Evolutionary conservation across 306 rosid genomes (phyloP).

Genomic region (Begonia loranthoides): DNA sequence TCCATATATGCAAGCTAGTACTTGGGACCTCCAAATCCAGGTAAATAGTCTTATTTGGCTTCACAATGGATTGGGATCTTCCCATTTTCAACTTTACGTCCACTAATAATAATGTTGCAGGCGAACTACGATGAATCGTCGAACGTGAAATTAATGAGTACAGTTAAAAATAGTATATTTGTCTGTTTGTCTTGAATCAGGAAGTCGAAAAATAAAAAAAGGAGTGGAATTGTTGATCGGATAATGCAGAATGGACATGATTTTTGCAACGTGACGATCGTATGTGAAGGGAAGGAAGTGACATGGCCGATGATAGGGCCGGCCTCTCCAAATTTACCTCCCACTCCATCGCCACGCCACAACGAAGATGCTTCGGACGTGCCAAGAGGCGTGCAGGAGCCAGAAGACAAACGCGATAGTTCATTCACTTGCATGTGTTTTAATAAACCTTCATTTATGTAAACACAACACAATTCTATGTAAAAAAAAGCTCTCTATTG

Average conservation of each 20-base stretch:
- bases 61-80: background rate
- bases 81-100: background rate
- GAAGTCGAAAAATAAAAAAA: conserved; percentile 22
- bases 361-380: conserved; percentile 1
- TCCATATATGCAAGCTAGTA: conserved; percentile 42
- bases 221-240: conserved; percentile 46
- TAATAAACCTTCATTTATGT: conserved; percentile 18
- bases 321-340: conserved; percentile 7
- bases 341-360: conserved; percentile 10
- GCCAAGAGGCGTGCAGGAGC: background rate
- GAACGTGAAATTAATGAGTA: too few species aligned
- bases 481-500: too few species aligned
- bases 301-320: conserved; percentile 12
- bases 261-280: conserved; percentile 40
- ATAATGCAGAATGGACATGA: conserved; percentile 41
- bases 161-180: background rate
- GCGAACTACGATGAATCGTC: too few species aligned
- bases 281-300: conserved; percentile 57
- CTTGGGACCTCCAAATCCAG: conserved; percentile 58
- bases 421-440: conserved; percentile 54
- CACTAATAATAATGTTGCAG: background rate
- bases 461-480: background rate
- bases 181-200: background rate
- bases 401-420: conserved; percentile 16
- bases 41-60: too few species aligned